Base-by-base conservation (phyloP, 257 asterid species). In the Solanum pinnatisectum region DNA sequence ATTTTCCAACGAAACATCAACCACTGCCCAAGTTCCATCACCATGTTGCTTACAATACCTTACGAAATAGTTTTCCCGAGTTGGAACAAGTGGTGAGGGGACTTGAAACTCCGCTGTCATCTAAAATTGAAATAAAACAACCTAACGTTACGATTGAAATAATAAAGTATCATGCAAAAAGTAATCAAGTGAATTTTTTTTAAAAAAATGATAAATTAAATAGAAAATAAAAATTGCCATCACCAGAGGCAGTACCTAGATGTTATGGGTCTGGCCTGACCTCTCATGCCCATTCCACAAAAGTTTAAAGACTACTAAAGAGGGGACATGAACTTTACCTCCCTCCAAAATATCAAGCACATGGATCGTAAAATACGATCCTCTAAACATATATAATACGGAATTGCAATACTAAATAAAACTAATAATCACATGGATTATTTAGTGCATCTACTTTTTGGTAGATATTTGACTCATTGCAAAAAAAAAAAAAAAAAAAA, bases 81-180 rank as follows among this genome's bases (percentile, higher is more conserved):
- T 93, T 5, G 94, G 95, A 59, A 93, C 95, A 30, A 90, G 82
- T 1, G 95, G 95, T 13, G 95, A 92, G 3, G 95, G 95, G 23
- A 93, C 94, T 25, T 93, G 95, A 83, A 93, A 92, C 92, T 93
- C 95, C 1, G 94, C 95, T 6, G 86, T 88, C 94, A 93, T 93
- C 95, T 93, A 60, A 73, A 35, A 85, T 20, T 40, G n/a, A 20
- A 33, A 49, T 10, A 14, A 8, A 86, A 35, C 37, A 40, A 15
- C 20, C 8, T 65, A 14, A 6, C 10, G 6, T 70, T 30, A 30
- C 0, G 23, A 70, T 70, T 1, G 10, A 70, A 70, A 30, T 70
- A 70, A 30, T 30, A 30, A 70, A 4, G 3, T 32, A 1, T 15
- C 23, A 30, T 30, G 23, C 12, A 6, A 27, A 30, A 27, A 49